These are phyloP conservation scores for Sporothrix brasiliensis DNA, from an alignment of 2,329 filamentous ascomycete species.

Conservation along the genomic window DNA sequence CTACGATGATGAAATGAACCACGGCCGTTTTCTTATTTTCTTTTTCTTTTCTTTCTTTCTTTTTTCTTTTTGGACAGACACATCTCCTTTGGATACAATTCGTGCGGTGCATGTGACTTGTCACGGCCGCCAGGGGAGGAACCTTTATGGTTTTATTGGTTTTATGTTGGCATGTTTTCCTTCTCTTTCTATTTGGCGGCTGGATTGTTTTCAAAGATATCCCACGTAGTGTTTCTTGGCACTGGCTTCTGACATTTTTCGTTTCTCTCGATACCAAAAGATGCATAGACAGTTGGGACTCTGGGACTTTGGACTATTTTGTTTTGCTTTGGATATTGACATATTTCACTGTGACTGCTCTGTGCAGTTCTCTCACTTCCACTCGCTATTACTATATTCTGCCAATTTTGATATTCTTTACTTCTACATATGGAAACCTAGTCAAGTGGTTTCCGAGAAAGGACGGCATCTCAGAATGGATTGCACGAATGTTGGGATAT, in stretches of 20 bases:
- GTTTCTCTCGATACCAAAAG: slow-evolving; percentile 31
- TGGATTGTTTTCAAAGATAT: slow-evolving; percentile 27
- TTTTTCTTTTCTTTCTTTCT: slow-evolving; percentile 1
- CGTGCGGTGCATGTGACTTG: slow-evolving; percentile 4
- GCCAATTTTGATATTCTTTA: background rate
- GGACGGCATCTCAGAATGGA: background rate
- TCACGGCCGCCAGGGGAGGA: background rate
- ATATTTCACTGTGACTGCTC: background rate
- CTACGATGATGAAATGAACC: background rate
- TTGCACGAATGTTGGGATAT: background rate
- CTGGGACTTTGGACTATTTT: slow-evolving; percentile 19
- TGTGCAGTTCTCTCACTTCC: background rate
- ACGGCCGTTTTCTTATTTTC: background rate
- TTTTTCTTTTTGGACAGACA: background rate
- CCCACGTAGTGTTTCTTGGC: slow-evolving; percentile 21
- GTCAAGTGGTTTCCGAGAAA: slow-evolving; percentile 2
- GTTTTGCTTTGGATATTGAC: background rate
- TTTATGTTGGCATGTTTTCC: background rate
- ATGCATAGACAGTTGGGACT: slow-evolving; percentile 29
- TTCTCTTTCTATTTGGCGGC: background rate
- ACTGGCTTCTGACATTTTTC: slow-evolving; percentile 19
- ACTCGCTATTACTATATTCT: background rate
- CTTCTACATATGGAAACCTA: background rate
- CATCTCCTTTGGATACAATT: background rate
- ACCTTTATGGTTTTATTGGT: background rate